phyloP scores from a whole-genome alignment of 352 stramenopile genomes.

The Heterotrichella gracilis region DNA sequence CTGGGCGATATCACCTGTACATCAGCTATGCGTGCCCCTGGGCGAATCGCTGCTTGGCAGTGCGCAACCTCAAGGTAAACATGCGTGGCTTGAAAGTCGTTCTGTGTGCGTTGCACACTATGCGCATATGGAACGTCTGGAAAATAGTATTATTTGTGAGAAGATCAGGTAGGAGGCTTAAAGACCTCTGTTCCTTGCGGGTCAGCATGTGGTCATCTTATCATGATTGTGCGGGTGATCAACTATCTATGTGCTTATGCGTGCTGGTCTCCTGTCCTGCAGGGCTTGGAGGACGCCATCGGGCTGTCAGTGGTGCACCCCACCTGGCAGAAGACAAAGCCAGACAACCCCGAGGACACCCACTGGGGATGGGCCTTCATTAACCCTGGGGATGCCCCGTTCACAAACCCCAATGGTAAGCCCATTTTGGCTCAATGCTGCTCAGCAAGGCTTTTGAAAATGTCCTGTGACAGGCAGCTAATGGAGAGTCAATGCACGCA shows the following conservation, averaged over 20 bases:
- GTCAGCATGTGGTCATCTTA: too few relatives aligned
- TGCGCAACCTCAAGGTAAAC: slow-evolving; percentile 52
- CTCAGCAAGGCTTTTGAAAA: not conserved
- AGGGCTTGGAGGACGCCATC: slow-evolving; percentile 67
- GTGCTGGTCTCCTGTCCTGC: too few relatives aligned
- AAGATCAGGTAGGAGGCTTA: too few relatives aligned
- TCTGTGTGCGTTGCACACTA: too few relatives aligned
- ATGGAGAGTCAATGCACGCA: not conserved
- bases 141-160: too few relatives aligned
- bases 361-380: slow-evolving; percentile 50
- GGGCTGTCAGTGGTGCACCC: slow-evolving; percentile 47
- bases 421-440: slow-evolving; percentile 20
- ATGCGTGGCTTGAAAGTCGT: too few relatives aligned
- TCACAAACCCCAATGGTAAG: too few relatives aligned
- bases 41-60: slow-evolving; percentile 34
- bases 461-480: not conserved
- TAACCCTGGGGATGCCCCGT: too few relatives aligned
- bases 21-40: slow-evolving; percentile 67
- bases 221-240: too few relatives aligned
- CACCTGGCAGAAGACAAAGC: slow-evolving; percentile 31
- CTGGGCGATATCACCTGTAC: slow-evolving; percentile 89
- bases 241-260: too few relatives aligned
- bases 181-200: too few relatives aligned
- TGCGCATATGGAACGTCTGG: too few relatives aligned
- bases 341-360: slow-evolving; percentile 32